Evolutionary conservation across 371 early-diverging fungal species (phyloP).

Genomic region (Choanephora cucurbitarum): DNA sequence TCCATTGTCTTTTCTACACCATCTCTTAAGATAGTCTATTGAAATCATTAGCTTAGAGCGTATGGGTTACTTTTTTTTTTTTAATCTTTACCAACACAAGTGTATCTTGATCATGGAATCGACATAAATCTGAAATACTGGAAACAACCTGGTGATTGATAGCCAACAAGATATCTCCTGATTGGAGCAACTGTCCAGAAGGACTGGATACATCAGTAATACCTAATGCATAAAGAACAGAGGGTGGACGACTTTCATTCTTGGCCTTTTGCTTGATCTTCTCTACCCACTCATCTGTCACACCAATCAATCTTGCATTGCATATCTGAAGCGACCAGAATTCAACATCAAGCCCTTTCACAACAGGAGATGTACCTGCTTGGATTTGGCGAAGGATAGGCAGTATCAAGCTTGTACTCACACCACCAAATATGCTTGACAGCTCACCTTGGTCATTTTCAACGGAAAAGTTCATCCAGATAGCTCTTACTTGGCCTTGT

Average conservation of each 20-base stretch:
- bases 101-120: slow-evolving; percentile 10
- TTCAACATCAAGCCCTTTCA: slow-evolving; percentile 70
- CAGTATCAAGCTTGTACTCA: slow-evolving; percentile 39
- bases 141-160: slow-evolving; percentile 67
- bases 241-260: slow-evolving; percentile 32
- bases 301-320: slow-evolving; percentile 77
- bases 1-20: slow-evolving; percentile 44
- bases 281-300: slow-evolving; percentile 72
- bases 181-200: slow-evolving; percentile 63
- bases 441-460: slow-evolving; percentile 58
- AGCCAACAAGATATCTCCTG: slow-evolving; percentile 80
- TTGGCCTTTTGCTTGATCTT: slow-evolving; percentile 63
- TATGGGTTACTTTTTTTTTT: neutral
- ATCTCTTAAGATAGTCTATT: slow-evolving; percentile 61
- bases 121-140: slow-evolving; percentile 42
- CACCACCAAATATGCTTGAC: slow-evolving; percentile 60
- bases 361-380: slow-evolving; percentile 34
- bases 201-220: slow-evolving; percentile 53
- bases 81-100: slow-evolving; percentile 11
- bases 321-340: slow-evolving; percentile 78
- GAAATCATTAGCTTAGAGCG: too few relatives aligned
- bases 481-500: slow-evolving; percentile 67
- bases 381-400: slow-evolving; percentile 40
- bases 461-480: slow-evolving; percentile 76
- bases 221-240: slow-evolving; percentile 71